Evolutionary conservation across 2,329 filamentous ascomycete species (phyloP), one percentile per base, ranked within the genome.

Genomic region (Capronia americana): DNA sequence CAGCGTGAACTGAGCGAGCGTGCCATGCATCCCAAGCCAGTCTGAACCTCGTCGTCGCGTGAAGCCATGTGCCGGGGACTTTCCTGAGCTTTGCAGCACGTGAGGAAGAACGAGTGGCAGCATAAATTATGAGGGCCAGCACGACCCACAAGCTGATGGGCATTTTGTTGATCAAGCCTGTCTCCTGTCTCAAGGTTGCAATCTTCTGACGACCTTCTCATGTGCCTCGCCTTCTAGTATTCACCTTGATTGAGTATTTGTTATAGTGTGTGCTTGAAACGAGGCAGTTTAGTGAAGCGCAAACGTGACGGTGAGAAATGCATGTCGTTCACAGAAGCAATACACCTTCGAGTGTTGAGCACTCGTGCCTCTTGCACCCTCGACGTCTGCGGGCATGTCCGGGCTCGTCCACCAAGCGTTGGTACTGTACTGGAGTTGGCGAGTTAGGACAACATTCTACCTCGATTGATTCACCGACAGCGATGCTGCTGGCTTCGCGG

Each of bases 101-200:
- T n/a, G 57, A 50, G 38, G 38, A 56, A 8, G 63, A 50, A 1
- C 44, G 23, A 32, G 53, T 53, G n/a, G 54, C 46, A 14, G 53
- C 38, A 48, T 46, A 68, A 46, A 64, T 32, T 23, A 61, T 26
- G 17, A 59, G 26, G 32, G 41, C 54, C 41, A 68, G 30, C 30
- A 61, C 23, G 24, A 68, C 23, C 65, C 68, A 68, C n/a, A 61
- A 26, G 8, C 34, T 34, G 32, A 64, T 10, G 12, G 68, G 65
- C 11, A 64, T 10, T 28, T 51, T 85, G 90, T 0, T 88, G 91
- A 73, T 98, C 91, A 0, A 79, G 84, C 12, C 86, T 99, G 1
- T 93, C 26, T 86, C 87, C 57, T 85, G 85, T 87, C 97, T 79
- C 88, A 91, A 73, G 57, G 23, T 46, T 44, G 8, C n/a, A 41